Evolutionary conservation across 495 filamentous ascomycete genomes (phyloP), one percentile per base, ranked within the genome.

Genomic region (Apiosordaria backusii): DNA sequence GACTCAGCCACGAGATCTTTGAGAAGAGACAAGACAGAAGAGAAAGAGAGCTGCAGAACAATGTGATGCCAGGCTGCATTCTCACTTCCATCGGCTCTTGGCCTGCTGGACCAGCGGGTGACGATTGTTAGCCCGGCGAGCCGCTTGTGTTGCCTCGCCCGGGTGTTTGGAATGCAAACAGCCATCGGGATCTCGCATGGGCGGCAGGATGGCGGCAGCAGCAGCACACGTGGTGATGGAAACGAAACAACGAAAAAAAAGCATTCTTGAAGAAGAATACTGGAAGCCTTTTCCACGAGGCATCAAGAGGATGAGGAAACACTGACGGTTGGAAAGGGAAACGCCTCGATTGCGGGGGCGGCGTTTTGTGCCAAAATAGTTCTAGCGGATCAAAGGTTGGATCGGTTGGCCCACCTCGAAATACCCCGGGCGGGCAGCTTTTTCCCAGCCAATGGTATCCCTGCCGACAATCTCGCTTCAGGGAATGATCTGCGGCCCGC

Each of bases 401-500:
- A 54, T 7, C 35, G 16, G 35, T 45, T 45, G 35, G 35, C 52
- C 52, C 52, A 23, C 52, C 52, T 55, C 18, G 22, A 19, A 55
- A 55, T 55, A 55, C 52, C 52, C 52, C 52, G n/a, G 27, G 35
- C 35, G 35, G 35, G 35, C 52, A 21, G 52, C 4, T n/a, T 55
- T 19, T 7, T 55, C 18, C 23, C 10, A 27, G 25, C 72, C 72
- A 75, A 73, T 72, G 15, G 62, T 19, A 50, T 55, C 54, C 60
- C 29, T 57, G 69, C 57, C 21, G 63, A 35, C 71, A 75, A 75
- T 75, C 67, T 75, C 72, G 72, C 72, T 75, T 71, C 57, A 57
- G 52, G 21, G 23, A 13, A 16, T 62, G 63, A 65, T 50, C 13
- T 21, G 29, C 23, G 35, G 4, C 29, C 58, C 25, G 21, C 72